These are phyloP conservation scores for Escovopsis sp. DNA, from an alignment of 2,329 filamentous ascomycete genomes.

Conservation along the genomic window DNA sequence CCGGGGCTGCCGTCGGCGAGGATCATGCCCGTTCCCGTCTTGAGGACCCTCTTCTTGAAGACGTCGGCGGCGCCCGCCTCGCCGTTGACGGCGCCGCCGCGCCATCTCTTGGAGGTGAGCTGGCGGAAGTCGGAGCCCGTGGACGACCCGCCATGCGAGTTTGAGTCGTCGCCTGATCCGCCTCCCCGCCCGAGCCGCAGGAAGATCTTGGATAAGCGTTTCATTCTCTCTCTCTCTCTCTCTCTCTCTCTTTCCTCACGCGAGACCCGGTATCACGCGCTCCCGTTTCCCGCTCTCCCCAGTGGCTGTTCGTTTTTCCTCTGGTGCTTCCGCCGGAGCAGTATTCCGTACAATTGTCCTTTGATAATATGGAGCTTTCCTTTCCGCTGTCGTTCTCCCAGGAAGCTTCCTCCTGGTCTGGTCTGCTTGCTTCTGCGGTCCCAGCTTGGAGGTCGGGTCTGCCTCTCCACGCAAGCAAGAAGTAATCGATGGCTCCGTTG, in stretches of 20 bases:
- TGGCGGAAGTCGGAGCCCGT: conserved; percentile 19
- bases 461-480: no score
- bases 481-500: no score
- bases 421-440: no score
- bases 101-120: conserved; percentile 13
- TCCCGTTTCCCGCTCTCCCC: not conserved
- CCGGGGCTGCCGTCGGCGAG: conserved; percentile 12
- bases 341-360: no score
- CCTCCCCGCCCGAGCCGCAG: conserved; percentile 16
- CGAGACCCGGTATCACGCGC: not conserved
- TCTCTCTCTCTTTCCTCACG: not conserved
- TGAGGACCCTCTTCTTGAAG: conserved; percentile 5
- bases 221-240: conserved; percentile 13
- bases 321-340: no score
- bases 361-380: no score
- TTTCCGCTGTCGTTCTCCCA: no score
- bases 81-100: conserved; percentile 6
- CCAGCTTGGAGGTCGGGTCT: no score
- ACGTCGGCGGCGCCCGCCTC: conserved; percentile 1
- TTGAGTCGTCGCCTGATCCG: conserved; percentile 7
- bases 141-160: conserved; percentile 4
- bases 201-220: conserved; percentile 23
- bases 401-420: no score
- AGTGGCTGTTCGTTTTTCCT: not conserved
- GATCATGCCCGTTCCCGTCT: conserved; percentile 14